Percentiles rank a stretch among this genome's conserved stretches.
Conservation (phyloP, 1,284 basidiomycete species). For the Ustilago bromivora region DNA sequence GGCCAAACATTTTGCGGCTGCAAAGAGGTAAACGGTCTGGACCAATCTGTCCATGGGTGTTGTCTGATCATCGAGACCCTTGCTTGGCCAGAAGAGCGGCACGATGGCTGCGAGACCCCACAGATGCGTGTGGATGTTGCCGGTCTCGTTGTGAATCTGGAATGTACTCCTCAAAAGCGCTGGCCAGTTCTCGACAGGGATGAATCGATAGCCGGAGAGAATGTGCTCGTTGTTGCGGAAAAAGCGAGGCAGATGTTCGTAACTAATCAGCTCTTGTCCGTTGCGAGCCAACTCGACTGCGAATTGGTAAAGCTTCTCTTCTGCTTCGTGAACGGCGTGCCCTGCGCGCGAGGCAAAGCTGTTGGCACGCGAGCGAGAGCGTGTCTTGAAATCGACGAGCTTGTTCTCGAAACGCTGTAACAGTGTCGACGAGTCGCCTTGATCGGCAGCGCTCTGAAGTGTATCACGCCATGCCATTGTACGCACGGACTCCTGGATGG, state of each 20-base stretch:
- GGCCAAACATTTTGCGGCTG: conserved; percentile 66
- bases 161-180: conserved; percentile 63
- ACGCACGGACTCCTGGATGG: conserved; percentile 53
- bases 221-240: conserved; percentile 69
- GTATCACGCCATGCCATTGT: conserved; percentile 55
- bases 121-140: conserved; percentile 68
- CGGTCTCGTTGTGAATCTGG: conserved; percentile 69
- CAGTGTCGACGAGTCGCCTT: conserved; percentile 11
- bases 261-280: conserved; percentile 61
- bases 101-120: conserved; percentile 61
- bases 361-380: conserved; percentile 40
- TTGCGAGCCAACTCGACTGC: conserved; percentile 63
- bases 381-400: conserved; percentile 35
- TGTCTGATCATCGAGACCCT: conserved; percentile 61
- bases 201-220: conserved; percentile 68
- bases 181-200: conserved; percentile 60
- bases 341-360: conserved; percentile 48
- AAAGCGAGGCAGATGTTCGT: conserved; percentile 61
- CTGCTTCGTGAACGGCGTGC: conserved; percentile 59
- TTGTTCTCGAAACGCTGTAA: conserved; percentile 44
- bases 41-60: conserved; percentile 67
- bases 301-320: conserved; percentile 61
- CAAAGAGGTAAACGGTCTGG: conserved; percentile 66
- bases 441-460: conserved; percentile 21
- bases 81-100: conserved; percentile 65